Evolutionary conservation across 2,329 filamentous ascomycete genomes (phyloP).

Genomic region (Aspergillus hortae): DNA sequence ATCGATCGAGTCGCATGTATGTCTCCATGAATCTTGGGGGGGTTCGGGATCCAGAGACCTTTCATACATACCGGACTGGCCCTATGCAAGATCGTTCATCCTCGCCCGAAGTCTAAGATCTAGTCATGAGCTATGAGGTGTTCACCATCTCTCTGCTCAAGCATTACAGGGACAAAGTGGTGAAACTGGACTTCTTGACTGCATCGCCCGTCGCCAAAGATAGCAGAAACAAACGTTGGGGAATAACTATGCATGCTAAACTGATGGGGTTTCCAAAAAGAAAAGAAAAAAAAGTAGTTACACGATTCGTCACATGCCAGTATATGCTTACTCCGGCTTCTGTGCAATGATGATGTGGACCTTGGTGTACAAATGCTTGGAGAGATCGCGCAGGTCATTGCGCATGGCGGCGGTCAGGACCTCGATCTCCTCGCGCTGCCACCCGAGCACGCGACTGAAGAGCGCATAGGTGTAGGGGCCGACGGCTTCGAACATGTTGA

Average conservation of each 20-base stretch:
- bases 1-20: too few relatives aligned
- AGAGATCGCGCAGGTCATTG: conserved; percentile 34
- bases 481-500: conserved; percentile 36
- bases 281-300: not conserved
- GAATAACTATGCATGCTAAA: not conserved
- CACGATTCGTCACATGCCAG: not conserved
- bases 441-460: conserved; percentile 39
- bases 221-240: not conserved
- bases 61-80: too few relatives aligned
- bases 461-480: conserved; percentile 34
- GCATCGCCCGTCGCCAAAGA: too few relatives aligned
- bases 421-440: conserved; percentile 36
- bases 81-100: too few relatives aligned
- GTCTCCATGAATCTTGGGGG: too few relatives aligned
- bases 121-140: too few relatives aligned
- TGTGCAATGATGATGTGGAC: conserved; percentile 31
- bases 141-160: too few relatives aligned
- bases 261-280: not conserved
- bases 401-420: conserved; percentile 37
- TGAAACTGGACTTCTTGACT: too few relatives aligned
- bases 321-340: conserved; percentile 7
- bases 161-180: too few relatives aligned
- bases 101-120: too few relatives aligned
- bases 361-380: conserved; percentile 35
- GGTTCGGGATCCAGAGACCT: too few relatives aligned